Base-by-base conservation (phyloP, 441 rosid species). In the Croton laevigatus region DNA sequence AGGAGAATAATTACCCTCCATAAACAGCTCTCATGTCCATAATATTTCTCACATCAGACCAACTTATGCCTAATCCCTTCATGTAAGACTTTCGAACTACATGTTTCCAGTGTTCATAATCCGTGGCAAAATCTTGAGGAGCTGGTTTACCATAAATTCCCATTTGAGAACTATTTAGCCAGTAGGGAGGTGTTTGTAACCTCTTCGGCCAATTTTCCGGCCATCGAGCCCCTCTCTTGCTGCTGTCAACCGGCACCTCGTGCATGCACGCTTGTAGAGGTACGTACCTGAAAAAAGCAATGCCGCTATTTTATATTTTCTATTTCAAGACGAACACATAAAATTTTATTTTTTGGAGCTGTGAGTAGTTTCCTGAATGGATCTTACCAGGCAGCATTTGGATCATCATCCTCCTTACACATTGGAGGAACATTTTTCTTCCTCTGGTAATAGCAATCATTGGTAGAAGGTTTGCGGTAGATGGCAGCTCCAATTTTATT, bases 1-100 rank as follows among this genome's bases (percentile, higher is more conserved):
- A 32, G 13, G 36, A 19, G 16, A 2, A 46, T 20, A 8, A 2
- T 58, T 90, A 92, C 97, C 98, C 99, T 74, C 95, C 97, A 52
- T 91, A 95, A 59, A 86, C 96, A 69, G 95, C 97, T 86, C 93
- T 75, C 99, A 91, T 91, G 76, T 95, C 99, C 99, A 95, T 86
- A 27, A 95, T 84, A 72, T 86, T 95, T 72, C 97, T 82, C 51
- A 92, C 97, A 59, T 87, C 79, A 13, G 89, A 74, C 98, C 99
- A 92, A 58, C 86, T 84, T 83, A 95, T 84, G 14, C 95, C 98
- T 65, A 92, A 71, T 66, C 84, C 92, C n/a, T 78, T 89, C 87
- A 91, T 81, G 75, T 92, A 92, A 59, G 86, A 80, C 57, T 78
- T 80, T 77, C 79, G 83, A 37, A 92, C 95, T 12, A 92, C 94